Conservation (phyloP, 2,329 filamentous ascomycete species). For the Paraphoma sp. region DNA sequence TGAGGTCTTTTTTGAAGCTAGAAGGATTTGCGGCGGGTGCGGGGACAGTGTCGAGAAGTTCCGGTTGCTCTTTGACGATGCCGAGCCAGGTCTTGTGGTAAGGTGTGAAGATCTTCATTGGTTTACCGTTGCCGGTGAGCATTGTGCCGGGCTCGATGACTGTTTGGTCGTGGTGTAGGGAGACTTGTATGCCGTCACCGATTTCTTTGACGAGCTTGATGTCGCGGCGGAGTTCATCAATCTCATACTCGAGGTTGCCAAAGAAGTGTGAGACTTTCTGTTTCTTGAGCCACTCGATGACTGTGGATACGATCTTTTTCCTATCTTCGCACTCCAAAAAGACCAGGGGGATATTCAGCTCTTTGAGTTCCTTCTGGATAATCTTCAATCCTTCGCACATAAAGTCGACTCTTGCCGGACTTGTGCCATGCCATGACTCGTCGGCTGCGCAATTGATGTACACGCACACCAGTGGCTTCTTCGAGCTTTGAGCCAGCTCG, state of each 20-base stretch:
- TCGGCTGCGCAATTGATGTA: conserved; percentile 57
- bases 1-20: conserved; percentile 33
- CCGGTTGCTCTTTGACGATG: conserved; percentile 51
- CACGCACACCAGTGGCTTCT: conserved; percentile 52
- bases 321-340: conserved; percentile 54
- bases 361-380: conserved; percentile 54
- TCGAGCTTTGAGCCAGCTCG: conserved; percentile 53
- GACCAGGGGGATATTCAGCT: conserved; percentile 58
- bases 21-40: conserved; percentile 50
- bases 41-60: conserved; percentile 52
- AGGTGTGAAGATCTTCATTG: conserved; percentile 60
- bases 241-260: conserved; percentile 56
- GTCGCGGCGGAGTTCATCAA: conserved; percentile 55
- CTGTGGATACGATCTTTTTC: conserved; percentile 50
- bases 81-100: conserved; percentile 58
- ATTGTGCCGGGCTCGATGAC: conserved; percentile 56
- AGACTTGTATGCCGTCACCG: conserved; percentile 48
- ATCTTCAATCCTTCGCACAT: conserved; percentile 53
- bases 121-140: conserved; percentile 50
- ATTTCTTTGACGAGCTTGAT: conserved; percentile 51
- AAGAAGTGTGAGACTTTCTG: conserved; percentile 56
- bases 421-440: conserved; percentile 59
- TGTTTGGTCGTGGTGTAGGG: conserved; percentile 58
- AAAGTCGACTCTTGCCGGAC: conserved; percentile 57
- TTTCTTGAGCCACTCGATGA: conserved; percentile 53